Evolutionary conservation across 108 stramenopile genomes (phyloP).

Genomic region (Bacterosira constricta): DNA sequence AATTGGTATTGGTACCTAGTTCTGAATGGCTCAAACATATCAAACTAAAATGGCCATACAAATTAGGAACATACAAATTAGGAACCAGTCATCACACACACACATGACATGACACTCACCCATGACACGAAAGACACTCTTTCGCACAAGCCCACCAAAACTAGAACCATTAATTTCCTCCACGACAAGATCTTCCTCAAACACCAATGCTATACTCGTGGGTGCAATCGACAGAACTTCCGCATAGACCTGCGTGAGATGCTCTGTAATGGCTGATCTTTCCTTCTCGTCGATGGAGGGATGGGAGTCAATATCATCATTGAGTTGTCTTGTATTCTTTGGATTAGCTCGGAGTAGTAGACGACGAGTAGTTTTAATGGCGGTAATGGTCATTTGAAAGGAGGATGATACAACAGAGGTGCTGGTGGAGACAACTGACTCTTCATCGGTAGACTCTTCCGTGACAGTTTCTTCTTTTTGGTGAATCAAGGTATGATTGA

Average conservation of each 20-base stretch:
- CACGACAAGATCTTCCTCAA: constrained; percentile 27
- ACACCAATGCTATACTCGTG: constrained; percentile 11
- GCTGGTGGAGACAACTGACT: not conserved
- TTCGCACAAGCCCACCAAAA: constrained; percentile 19
- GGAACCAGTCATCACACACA: not conserved
- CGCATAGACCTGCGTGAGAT: constrained; percentile 20
- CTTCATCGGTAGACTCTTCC: not conserved
- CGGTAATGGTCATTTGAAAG: constrained; percentile 34
- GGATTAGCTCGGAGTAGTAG: not conserved
- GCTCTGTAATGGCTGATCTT: constrained; percentile 20
- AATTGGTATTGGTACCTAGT: too few species aligned
- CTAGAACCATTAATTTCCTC: not conserved
- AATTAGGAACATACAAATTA: not conserved
- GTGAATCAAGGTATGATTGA: too few species aligned
- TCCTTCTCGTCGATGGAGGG: constrained; percentile 33
- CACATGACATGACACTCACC: constrained; percentile 16
- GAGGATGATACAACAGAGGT: constrained; percentile 33
- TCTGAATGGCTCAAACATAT: too few species aligned
- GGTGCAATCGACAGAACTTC: constrained; percentile 21
- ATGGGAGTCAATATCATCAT: not conserved
- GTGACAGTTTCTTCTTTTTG: too few species aligned
- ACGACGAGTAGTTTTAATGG: constrained; percentile 20
- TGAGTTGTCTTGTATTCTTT: too few species aligned
- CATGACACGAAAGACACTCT: constrained; percentile 27
- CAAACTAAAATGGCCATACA: too few species aligned